Conservation (phyloP, 2,329 filamentous ascomycete genomes). For the Cryphonectria carpinicola region DNA sequence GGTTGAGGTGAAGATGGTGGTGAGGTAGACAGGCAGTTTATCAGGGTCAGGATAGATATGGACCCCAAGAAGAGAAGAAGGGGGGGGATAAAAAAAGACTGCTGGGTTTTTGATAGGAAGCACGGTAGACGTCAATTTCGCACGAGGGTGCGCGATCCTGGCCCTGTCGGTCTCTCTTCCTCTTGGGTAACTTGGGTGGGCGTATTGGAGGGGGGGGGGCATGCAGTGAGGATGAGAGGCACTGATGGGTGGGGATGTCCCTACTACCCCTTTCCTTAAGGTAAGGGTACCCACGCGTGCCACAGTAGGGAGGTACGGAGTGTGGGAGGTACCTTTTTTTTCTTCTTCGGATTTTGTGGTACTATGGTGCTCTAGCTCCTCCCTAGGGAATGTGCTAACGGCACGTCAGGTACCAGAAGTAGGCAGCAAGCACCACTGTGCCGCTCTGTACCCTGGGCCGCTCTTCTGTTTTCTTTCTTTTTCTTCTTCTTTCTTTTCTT, state of each 20-base stretch:
- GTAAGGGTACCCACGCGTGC: conserved; percentile 14
- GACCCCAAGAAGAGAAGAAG: not conserved
- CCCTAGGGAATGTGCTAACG: not conserved
- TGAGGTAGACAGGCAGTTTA: conserved; percentile 2
- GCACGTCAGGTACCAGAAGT: not conserved
- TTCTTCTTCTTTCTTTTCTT: not conserved
- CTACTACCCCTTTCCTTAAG: conserved; percentile 6
- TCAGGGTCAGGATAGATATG: not conserved
- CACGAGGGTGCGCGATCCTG: conserved; percentile 12
- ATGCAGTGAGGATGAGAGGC: not conserved
- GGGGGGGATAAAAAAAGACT: conserved; percentile 16
- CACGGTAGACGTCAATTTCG: conserved; percentile 18
- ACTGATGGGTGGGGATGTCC: not conserved
- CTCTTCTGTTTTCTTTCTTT: not conserved
- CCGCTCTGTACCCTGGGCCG: not conserved
- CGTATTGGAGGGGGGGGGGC: not conserved
- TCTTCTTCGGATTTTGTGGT: not conserved
- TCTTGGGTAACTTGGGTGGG: not conserved
- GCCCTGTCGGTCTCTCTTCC: conserved; percentile 4
- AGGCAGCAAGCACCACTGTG: conserved; percentile 1
- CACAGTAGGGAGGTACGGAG: not conserved
- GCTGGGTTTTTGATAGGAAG: not conserved
- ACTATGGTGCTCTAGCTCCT: not conserved
- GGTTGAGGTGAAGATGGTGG: not conserved
- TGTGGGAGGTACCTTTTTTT: not conserved